Percentiles rank a stretch among this genome's conserved stretches.
phyloP scores from a whole-genome alignment of 805 yeast species.

The Metschnikowia gelsemii region DNA sequence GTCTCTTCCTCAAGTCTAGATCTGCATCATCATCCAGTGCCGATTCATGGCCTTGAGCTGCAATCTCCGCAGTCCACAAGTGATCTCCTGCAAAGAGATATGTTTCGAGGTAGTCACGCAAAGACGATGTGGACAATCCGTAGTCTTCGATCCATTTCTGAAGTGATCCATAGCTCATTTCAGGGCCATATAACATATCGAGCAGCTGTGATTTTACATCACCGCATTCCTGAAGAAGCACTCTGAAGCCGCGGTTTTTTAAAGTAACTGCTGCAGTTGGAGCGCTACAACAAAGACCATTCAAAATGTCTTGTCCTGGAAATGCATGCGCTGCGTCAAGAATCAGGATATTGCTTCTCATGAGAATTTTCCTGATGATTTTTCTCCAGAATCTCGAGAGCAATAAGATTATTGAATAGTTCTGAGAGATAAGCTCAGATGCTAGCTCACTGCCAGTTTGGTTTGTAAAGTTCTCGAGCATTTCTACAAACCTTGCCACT shows the following conservation, averaged over 20 bases:
- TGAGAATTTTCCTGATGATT: slow-evolving; percentile 1
- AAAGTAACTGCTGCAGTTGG: too few species aligned
- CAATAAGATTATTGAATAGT: slow-evolving; percentile 6
- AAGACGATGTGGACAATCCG: slow-evolving; percentile 9
- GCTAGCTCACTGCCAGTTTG: slow-evolving; percentile 2
- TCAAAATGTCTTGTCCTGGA: slow-evolving; percentile 1
- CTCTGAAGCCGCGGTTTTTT: neutral
- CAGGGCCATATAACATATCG: neutral
- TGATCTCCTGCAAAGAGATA: slow-evolving; percentile 10
- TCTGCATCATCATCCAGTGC: neutral
- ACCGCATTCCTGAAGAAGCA: neutral
- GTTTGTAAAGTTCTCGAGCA: slow-evolving; percentile 6
- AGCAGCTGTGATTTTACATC: neutral
- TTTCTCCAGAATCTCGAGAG: slow-evolving; percentile 5
- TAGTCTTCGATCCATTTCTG: slow-evolving; percentile 13
- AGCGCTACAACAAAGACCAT: neutral
- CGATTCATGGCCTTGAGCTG: neutral
- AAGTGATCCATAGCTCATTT: slow-evolving; percentile 10
- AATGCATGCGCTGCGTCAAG: neutral
- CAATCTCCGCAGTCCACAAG: slow-evolving; percentile 7
- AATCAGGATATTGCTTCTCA: neutral
- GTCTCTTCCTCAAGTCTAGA: slow-evolving; percentile 4
- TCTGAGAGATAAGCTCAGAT: slow-evolving; percentile 4
- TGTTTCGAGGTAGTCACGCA: slow-evolving; percentile 11
- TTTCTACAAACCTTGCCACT: slow-evolving; percentile 2